Conservation (phyloP, 2,329 filamentous ascomycete genomes). For the Gliomastix tumulicola region DNA sequence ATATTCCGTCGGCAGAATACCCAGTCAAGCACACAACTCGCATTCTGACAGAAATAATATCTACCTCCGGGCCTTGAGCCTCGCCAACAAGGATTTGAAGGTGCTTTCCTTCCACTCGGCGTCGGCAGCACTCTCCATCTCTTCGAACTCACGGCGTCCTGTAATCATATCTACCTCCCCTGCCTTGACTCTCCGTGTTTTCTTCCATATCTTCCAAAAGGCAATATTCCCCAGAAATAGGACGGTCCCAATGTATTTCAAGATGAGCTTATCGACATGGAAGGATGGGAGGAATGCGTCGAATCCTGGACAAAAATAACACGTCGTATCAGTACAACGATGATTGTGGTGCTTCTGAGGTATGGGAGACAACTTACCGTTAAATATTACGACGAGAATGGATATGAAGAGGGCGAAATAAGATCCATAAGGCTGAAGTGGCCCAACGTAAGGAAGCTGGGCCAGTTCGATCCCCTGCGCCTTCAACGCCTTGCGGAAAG, state of each 20-base stretch:
- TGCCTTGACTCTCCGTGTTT: slow-evolving; percentile 43
- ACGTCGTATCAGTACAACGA: too few species aligned
- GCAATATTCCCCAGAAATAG: slow-evolving; percentile 48
- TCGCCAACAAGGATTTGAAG: too few species aligned
- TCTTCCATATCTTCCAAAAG: slow-evolving; percentile 57
- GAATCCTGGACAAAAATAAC: too few species aligned
- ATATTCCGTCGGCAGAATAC: too few species aligned
- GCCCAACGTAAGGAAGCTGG: slow-evolving; percentile 27
- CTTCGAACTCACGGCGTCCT: slow-evolving; percentile 28
- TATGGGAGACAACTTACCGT: slow-evolving; percentile 43
- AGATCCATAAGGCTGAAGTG: slow-evolving; percentile 28
- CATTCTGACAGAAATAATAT: too few species aligned
- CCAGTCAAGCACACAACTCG: too few species aligned
- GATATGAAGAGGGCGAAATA: slow-evolving; percentile 45
- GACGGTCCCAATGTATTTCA: slow-evolving; percentile 37
- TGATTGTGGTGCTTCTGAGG: too few species aligned
- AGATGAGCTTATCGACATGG: slow-evolving; percentile 56
- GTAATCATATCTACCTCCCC: slow-evolving; percentile 50
- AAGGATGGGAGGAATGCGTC: slow-evolving; percentile 57
- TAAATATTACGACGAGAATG: slow-evolving; percentile 56
- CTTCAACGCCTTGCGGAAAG: slow-evolving; percentile 26
- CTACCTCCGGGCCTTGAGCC: too few species aligned
- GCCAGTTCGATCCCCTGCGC: slow-evolving; percentile 24
- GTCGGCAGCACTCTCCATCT: slow-evolving; percentile 5
- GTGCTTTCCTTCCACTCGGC: slow-evolving; percentile 3